Percentiles rank a stretch among this genome's conserved stretches.
Conservation (phyloP, 495 filamentous ascomycete genomes). For the Poronia punctata region DNA sequence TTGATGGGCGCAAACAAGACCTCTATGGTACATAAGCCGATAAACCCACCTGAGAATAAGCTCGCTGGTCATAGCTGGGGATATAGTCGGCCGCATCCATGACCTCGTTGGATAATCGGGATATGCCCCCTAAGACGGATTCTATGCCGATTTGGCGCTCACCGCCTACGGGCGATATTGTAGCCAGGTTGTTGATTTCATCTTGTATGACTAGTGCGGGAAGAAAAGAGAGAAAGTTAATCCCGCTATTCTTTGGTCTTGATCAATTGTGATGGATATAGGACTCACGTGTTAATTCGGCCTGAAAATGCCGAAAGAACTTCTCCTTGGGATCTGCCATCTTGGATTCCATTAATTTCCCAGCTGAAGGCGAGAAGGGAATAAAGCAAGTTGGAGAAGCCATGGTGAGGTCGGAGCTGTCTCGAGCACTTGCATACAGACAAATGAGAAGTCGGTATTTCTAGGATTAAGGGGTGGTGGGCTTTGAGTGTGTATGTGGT, state of each 20-base stretch:
- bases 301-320: constrained; percentile 75
- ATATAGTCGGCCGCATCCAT: constrained; percentile 37
- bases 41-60: constrained; percentile 29
- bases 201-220: constrained; percentile 34
- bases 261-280: neutral
- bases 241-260: too few relatives aligned
- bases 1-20: too few relatives aligned
- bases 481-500: neutral
- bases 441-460: neutral
- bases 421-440: neutral
- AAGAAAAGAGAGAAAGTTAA: too few relatives aligned
- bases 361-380: constrained; percentile 14
- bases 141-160: constrained; percentile 43
- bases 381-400: constrained; percentile 12
- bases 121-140: constrained; percentile 36
- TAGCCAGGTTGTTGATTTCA: constrained; percentile 32
- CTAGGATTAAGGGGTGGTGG: neutral
- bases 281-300: constrained; percentile 57
- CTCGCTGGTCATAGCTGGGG: constrained; percentile 40
- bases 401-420: neutral
- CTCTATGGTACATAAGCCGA: neutral
- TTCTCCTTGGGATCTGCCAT: constrained; percentile 53
- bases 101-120: constrained; percentile 35
- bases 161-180: constrained; percentile 28
- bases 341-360: constrained; percentile 8